These are phyloP conservation scores for Vigna unguiculata DNA, from an alignment of 306 rosid species.

Conservation along the genomic window DNA sequence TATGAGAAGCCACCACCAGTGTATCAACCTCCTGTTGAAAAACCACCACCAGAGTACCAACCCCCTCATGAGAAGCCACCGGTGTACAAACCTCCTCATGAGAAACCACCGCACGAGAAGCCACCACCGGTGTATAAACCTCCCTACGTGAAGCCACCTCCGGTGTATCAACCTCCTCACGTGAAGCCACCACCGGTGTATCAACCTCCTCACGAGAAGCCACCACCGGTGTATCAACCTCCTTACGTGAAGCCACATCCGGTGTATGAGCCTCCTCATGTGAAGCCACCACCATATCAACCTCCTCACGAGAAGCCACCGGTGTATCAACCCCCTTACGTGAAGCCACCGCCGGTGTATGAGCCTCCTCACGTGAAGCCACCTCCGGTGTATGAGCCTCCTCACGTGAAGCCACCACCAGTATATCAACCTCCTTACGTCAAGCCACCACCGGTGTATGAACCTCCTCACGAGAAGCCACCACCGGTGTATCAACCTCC, in stretches of 20 bases:
- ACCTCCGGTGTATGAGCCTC: neutral
- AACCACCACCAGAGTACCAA: neutral
- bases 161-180: neutral
- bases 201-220: neutral
- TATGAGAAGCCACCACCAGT: slow-evolving; percentile 20
- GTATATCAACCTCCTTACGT: neutral
- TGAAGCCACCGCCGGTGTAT: slow-evolving; percentile 2
- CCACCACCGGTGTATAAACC: neutral
- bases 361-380: slow-evolving; percentile 5
- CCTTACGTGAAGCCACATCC: neutral
- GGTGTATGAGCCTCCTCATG: neutral
- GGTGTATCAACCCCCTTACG: neutral
- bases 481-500: slow-evolving; percentile 22
- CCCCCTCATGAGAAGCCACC: slow-evolving; percentile 12
- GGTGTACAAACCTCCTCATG: neutral
- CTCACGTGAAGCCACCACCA: neutral
- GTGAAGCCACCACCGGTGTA: neutral
- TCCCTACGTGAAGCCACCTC: slow-evolving; percentile 14
- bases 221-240: neutral
- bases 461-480: slow-evolving; percentile 7
- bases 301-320: slow-evolving; percentile 13
- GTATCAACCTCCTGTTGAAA: slow-evolving; percentile 21
- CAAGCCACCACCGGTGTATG: neutral
- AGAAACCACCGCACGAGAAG: neutral
- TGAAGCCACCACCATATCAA: neutral